A percentile compares a stretch with the other conserved stretches of the same genome.
Evolutionary conservation across 2,329 filamentous ascomycete genomes (phyloP).

Genomic region (Colletotrichum eremochloae): DNA sequence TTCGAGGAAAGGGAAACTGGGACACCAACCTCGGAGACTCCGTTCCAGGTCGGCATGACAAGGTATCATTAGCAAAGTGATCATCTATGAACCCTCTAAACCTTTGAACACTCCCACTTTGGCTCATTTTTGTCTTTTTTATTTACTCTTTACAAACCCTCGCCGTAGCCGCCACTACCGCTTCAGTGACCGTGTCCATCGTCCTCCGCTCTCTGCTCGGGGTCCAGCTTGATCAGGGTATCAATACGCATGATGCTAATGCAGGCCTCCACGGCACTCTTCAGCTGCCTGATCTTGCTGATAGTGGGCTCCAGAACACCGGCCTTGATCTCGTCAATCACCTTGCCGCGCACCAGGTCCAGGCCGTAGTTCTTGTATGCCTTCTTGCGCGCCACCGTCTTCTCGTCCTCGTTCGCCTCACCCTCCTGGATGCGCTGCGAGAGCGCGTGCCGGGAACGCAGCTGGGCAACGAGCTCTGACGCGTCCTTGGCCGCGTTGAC

Average conservation of each 20-base stretch:
- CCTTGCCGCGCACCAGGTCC: conserved; percentile 88
- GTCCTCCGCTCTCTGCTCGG: conserved; percentile 83
- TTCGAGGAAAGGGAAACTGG: conserved; percentile 10
- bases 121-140: conserved; percentile 33
- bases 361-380: conserved; percentile 99
- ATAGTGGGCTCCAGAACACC: conserved; percentile 97
- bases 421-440: conserved; percentile 92
- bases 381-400: conserved; percentile 92
- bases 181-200: conserved; percentile 87
- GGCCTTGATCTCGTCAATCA: conserved; percentile 93
- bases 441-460: conserved; percentile 92
- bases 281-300: conserved; percentile 98
- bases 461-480: conserved; percentile 93
- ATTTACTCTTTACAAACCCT: neutral
- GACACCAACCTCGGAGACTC: conserved; percentile 12
- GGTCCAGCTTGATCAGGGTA: conserved; percentile 97
- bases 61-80: conserved; percentile 44
- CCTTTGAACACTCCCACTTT: conserved; percentile 31
- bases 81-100: conserved; percentile 44
- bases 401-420: conserved; percentile 88
- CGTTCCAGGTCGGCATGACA: conserved; percentile 34
- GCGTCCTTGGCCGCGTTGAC: conserved; percentile 98
- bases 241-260: conserved; percentile 99
- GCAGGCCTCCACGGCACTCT: conserved; percentile 98
- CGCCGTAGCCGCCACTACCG: neutral